Evolutionary conservation across 1,284 basidiomycete genomes (phyloP), one percentile per base, ranked within the genome.

Genomic region (Fomitopsis schrenkii): DNA sequence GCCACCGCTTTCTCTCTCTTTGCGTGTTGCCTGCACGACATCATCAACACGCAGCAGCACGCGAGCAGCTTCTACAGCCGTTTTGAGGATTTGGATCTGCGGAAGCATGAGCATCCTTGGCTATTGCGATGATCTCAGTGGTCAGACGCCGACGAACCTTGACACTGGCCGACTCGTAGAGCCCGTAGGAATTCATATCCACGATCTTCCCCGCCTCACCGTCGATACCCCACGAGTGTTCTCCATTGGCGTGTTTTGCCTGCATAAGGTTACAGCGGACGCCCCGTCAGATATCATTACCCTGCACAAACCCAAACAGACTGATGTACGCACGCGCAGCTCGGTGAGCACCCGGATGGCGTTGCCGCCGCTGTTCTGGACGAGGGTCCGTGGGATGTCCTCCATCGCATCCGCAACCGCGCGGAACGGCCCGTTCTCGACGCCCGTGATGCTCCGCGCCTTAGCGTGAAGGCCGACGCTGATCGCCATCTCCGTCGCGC

Each of bases 401-500:
- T 99, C 96, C 86, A 99, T 90, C 30, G 97, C 95, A 69, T 98
- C 97, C 0, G 93, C 92, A 3, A 98, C 95, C 30, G 95, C 95
- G 60, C 90, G 81, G 79, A 93, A 96, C 6, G 95, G 94, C 78
- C 93, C 93, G 1, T 91, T 92, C 72, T 96, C 93, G 30, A 96
- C 90, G 33, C 95, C 95, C 15, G 86, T 86, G 58, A 94, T 84
- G 52, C 79, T 85, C 69, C 91, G 84, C 28, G 94, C 93, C 75
- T 90, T 93, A 42, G 88, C 85, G n/a, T 92, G 88, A 62, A 99
- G 78, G 0, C 91, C 94, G 3, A 97, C 94, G 46, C 88, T 90
- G 74, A 99, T 90, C 0, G 96, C 97, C 95, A 99, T 98, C 80
- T 99, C 97, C 1, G 95, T 97, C 14, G 97, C 97, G 50, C 97